Conservation (phyloP, 2,329 filamentous ascomycete species). For the Colletotrichum lini region DNA sequence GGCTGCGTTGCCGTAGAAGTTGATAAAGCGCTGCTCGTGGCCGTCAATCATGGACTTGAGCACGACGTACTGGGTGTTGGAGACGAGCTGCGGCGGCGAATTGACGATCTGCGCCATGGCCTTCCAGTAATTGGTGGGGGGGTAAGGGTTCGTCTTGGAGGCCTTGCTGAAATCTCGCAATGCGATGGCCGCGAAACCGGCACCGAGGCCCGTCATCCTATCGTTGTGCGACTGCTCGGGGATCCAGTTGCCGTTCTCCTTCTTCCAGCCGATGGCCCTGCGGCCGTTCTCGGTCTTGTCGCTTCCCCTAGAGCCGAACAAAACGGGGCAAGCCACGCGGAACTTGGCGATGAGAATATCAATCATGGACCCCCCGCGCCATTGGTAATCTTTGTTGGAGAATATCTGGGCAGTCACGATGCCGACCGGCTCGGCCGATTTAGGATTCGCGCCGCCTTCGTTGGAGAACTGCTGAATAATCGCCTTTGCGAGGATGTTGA, state of each 20-base stretch:
- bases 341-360: slow-evolving; percentile 92
- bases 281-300: slow-evolving; percentile 81
- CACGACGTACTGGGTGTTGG: slow-evolving; percentile 81
- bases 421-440: slow-evolving; percentile 83
- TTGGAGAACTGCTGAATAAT: slow-evolving; percentile 79
- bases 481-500: slow-evolving; percentile 83
- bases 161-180: slow-evolving; percentile 85
- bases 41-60: slow-evolving; percentile 80
- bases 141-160: slow-evolving; percentile 79
- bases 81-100: slow-evolving; percentile 76
- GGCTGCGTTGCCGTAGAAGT: slow-evolving; percentile 84
- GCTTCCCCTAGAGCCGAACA: slow-evolving; percentile 86
- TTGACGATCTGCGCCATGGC: slow-evolving; percentile 83
- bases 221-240: slow-evolving; percentile 82
- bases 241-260: slow-evolving; percentile 72
- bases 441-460: slow-evolving; percentile 75
- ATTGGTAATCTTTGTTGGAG: slow-evolving; percentile 76
- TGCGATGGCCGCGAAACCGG: slow-evolving; percentile 86
- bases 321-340: slow-evolving; percentile 82
- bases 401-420: slow-evolving; percentile 83
- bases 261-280: slow-evolving; percentile 80
- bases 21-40: slow-evolving; percentile 81
- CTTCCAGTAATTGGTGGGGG: slow-evolving; percentile 86
- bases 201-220: slow-evolving; percentile 86
- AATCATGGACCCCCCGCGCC: slow-evolving; percentile 77